These are phyloP conservation scores for Penicillium oxalicum DNA, from an alignment of 2,329 filamentous ascomycete genomes.

Conservation along the genomic window DNA sequence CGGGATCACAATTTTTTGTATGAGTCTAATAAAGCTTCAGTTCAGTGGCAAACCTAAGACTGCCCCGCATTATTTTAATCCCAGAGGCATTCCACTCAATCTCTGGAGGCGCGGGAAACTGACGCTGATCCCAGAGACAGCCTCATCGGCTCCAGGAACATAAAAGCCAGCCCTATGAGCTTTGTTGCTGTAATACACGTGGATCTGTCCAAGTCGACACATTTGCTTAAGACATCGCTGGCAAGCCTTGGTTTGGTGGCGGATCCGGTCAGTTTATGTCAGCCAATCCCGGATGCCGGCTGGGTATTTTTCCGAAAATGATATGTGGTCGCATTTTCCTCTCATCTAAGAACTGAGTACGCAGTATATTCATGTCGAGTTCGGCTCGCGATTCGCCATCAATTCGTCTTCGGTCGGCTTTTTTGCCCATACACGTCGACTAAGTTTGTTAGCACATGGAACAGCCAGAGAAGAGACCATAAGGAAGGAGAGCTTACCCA, in stretches of 20 bases:
- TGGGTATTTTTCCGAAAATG: neutral
- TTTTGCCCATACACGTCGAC: neutral
- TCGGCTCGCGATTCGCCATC: neutral
- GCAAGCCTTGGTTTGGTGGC: neutral
- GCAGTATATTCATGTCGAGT: neutral
- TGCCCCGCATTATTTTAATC: neutral
- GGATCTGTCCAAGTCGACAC: too few species aligned
- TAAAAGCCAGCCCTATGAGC: too few species aligned
- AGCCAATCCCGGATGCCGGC: neutral
- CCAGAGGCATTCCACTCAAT: too few species aligned
- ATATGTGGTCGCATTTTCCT: neutral
- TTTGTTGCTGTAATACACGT: too few species aligned
- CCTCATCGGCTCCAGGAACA: too few species aligned
- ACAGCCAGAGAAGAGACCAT: neutral
- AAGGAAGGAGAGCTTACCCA: conserved; percentile 3
- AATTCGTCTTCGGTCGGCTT: neutral
- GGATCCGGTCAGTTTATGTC: neutral
- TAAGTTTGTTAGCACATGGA: neutral
- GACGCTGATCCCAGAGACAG: too few species aligned
- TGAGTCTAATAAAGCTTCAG: neutral
- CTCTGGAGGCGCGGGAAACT: too few species aligned
- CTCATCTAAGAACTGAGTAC: neutral
- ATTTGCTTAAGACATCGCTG: neutral
- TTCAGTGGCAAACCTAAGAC: neutral
- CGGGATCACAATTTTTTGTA: neutral